Base-by-base conservation (phyloP, 306 rosid genomes). In the Vigna angularis region DNA sequence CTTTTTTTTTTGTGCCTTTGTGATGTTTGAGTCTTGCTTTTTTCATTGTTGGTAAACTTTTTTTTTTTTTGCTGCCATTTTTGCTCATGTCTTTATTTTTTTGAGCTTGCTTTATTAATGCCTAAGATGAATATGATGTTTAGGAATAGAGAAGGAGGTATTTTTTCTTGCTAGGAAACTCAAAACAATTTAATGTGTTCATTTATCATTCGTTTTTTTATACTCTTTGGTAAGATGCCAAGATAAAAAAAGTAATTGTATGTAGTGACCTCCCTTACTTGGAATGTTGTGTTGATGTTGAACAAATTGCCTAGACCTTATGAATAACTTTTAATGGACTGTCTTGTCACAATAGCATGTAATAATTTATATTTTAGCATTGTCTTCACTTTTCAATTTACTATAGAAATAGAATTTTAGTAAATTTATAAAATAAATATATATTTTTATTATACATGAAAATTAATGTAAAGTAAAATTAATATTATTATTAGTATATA, bases 321-420 rank as follows among this genome's bases (percentile, higher is more conserved):
- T 62, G 66, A 69, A 74, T 69, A 72, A 9, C 81, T 64, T 74
- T 76, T 48, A 61, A 49, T 83, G 70, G 75, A 80, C 62, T 80
- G 76, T 86, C 70, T 66, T 61, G 77, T 80, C 73, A 82, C 70
- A 82, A 32, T 82, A 78, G 81, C 68, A 45, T 57, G 81, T 74
- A 38, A 57, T 72, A 56, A 72, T 67, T 72, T 74, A 76, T 72
- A 72, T 72, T 50, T 30, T 18, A 83, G 74, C 51, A 30, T 66
- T 66, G 52, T 36, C 48, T 50, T 20, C 20, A 20, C 20, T 20
- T 20, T 20, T 20, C 20, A 20, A 20, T 56, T 47, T 24, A 24
- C 2, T 24, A 24, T 24, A 24, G 26, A 24, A 24, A 2, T 24
- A 24, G 0, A 24, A 24, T 1, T 24, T 2, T 1, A 24, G 26